Percentiles rank a stretch among this genome's conserved stretches.
Conservation (phyloP, 129 eudicot genomes). For the Erigeron canadensis region DNA sequence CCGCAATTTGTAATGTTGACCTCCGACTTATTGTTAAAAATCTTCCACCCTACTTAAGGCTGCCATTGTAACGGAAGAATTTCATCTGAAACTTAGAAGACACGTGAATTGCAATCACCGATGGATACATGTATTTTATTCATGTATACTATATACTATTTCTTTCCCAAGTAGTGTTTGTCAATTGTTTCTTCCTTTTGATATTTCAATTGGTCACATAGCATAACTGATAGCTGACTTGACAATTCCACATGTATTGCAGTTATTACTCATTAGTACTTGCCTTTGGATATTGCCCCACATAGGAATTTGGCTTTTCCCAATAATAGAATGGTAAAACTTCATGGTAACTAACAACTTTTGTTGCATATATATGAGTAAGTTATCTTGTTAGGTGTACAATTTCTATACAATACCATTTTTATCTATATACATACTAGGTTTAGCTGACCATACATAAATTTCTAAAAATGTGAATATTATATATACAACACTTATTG, state of each 20-base stretch:
- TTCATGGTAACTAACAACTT: slow-evolving; percentile 12
- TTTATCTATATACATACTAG: too few species aligned
- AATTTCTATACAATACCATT: background rate
- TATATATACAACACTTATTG: slow-evolving; percentile 4
- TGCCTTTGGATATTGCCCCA: slow-evolving; percentile 32
- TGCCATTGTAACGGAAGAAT: too few species aligned
- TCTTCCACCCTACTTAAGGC: too few species aligned
- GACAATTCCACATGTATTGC: slow-evolving; percentile 33
- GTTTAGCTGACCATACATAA: too few species aligned
- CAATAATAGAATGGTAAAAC: slow-evolving; percentile 24
- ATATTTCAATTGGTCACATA: slow-evolving; percentile 20
- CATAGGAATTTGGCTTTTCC: slow-evolving; percentile 21
- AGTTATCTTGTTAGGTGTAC: background rate
- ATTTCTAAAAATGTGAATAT: too few species aligned
- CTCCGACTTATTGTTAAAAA: too few species aligned
- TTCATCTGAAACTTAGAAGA: slow-evolving; percentile 1
- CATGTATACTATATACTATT: background rate
- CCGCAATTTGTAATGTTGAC: too few species aligned
- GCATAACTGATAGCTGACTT: slow-evolving; percentile 31
- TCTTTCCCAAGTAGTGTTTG: slow-evolving; percentile 6
- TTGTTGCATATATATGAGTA: background rate
- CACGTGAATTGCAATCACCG: background rate
- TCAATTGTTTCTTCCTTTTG: slow-evolving; percentile 14
- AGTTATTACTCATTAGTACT: slow-evolving; percentile 30
- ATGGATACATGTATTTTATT: background rate